Conservation (phyloP, 75 land plant genomes). For the Larix kaempferi region DNA sequence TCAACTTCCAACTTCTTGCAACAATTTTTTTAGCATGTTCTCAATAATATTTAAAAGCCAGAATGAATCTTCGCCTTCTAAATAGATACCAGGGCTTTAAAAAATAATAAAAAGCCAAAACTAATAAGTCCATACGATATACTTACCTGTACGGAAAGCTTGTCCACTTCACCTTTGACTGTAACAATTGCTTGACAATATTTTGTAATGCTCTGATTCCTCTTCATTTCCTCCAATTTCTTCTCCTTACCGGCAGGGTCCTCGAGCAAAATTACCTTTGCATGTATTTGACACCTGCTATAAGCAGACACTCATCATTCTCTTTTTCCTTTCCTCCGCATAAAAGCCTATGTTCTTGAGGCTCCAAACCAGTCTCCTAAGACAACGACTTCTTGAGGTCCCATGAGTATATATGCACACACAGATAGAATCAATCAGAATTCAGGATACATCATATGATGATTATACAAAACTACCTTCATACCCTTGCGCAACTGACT, state of each 20-base stretch:
- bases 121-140: not conserved
- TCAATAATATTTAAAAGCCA: not conserved
- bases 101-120: not conserved
- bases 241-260: conserved; percentile 24
- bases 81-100: not conserved
- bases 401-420: conserved; percentile 29
- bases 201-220: conserved; percentile 32
- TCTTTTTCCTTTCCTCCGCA: conserved; percentile 87
- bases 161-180: too few relatives aligned
- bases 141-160: conserved; percentile 28
- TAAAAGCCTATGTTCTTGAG: conserved; percentile 60
- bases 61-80: not conserved
- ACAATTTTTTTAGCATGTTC: not conserved
- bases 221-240: conserved; percentile 25
- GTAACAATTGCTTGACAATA: too few relatives aligned
- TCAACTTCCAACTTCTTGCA: not conserved
- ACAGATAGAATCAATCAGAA: not conserved
- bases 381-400: conserved; percentile 66
- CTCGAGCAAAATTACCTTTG: not conserved
- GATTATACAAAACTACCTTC: not conserved
- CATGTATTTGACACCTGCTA: conserved; percentile 56
- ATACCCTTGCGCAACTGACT: not conserved
- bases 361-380: conserved; percentile 63
- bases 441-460: not conserved
- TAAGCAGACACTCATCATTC: conserved; percentile 55